phyloP scores from a whole-genome alignment of 2,329 filamentous ascomycete genomes.

The Penicillium sp. region DNA sequence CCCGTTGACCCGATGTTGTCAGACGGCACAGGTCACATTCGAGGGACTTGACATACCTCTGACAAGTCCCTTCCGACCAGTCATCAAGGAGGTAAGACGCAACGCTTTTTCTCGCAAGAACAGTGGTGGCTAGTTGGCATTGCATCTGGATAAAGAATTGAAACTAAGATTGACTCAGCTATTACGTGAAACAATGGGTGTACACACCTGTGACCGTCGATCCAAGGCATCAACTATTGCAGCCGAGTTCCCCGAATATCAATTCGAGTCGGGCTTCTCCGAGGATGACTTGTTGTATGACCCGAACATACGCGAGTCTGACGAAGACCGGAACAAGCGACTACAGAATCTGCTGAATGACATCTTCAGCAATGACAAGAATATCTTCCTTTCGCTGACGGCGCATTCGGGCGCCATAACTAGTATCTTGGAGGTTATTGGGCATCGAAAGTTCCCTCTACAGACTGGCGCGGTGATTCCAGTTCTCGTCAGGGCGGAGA shows the following conservation, averaged over 20 bases:
- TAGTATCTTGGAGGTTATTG: constrained; percentile 48
- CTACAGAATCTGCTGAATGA: constrained; percentile 51
- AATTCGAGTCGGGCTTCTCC: constrained; percentile 53
- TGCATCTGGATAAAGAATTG: background rate
- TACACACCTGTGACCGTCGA: constrained; percentile 62
- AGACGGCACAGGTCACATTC: constrained; percentile 57
- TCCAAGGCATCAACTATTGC: constrained; percentile 50
- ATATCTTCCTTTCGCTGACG: constrained; percentile 54
- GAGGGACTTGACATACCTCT: constrained; percentile 45
- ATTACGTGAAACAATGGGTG: constrained; percentile 58
- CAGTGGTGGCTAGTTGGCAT: background rate
- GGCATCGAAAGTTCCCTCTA: constrained; percentile 48
- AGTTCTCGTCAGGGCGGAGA: constrained; percentile 46
- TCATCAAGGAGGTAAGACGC: constrained; percentile 53
- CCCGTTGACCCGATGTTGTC: constrained; percentile 57
- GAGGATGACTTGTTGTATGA: constrained; percentile 57
- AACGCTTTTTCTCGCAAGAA: background rate
- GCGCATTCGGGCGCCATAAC: constrained; percentile 60
- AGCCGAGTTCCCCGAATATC: constrained; percentile 49
- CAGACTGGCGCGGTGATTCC: constrained; percentile 53
- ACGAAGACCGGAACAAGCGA: constrained; percentile 49
- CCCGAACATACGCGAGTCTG: constrained; percentile 48
- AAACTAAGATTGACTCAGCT: constrained; percentile 27
- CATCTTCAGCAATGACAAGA: constrained; percentile 50
- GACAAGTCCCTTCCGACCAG: constrained; percentile 50